Base-by-base conservation (phyloP, 2,329 filamentous ascomycete species). In the Ophiostoma tasmaniense region DNA sequence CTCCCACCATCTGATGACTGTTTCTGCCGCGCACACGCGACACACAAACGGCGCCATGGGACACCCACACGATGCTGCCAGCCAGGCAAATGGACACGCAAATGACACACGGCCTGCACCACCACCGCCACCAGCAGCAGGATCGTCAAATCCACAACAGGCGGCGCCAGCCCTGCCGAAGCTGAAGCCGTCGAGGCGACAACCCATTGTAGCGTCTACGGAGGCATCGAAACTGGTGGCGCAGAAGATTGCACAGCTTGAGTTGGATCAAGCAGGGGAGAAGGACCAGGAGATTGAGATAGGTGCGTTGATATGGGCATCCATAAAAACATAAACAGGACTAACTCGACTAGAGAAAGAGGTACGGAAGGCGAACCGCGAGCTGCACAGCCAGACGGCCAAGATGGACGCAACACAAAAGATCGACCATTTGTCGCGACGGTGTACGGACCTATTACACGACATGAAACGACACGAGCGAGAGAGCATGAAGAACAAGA, bases 281-380 rank as follows among this genome's bases (percentile, higher is more conserved):
- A 97, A 96, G 79, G 94, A 96, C 74, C 92, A 97, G 80, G 93
- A 97, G 80, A 87, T 90, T 71, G 95, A 98, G 82, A 97, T 99
- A 77, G 92, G 93, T 96, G 72, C 66, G 77, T 77, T 28, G 20
- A 13, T 17, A 13, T 13, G 22, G 35, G 35, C 35, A 10, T 8
- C 22, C 5, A 13, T 25, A 8, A 22, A 55, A 6, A 8, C n/a
- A 59, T 59, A 11, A 61, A 4, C 10, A 13, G 30, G 17, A 20
- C 30, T 17, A n/a, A 64, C 61, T 25, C n/a, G 5, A 13, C 14
- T 77, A 96, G 94, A 96, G 79, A 90, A 92, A 73, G 93, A 97
- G 82, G 92, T 97, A 68, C 95, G 93, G 78, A 93, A 94, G 80
- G 93, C 93, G 66, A 97, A 93, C 74, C 88, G 94, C 74, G 95